Conservation (phyloP, 148 eudicot genomes). For the Arctostaphylos glauca region DNA sequence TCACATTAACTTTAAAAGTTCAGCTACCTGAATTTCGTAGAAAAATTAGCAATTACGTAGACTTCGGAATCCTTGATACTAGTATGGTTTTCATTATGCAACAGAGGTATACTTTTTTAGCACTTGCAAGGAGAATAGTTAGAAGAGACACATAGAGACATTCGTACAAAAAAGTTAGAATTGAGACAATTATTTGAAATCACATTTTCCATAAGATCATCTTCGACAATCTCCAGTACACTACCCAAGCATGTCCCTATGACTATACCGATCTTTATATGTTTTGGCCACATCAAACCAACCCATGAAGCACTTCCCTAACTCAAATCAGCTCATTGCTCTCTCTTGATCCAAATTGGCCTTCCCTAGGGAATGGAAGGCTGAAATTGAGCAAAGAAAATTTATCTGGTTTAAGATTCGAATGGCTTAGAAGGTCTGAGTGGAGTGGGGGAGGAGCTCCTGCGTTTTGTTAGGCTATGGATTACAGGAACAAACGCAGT, state of each 20-base stretch:
- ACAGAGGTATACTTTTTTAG: neutral
- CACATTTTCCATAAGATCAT: neutral
- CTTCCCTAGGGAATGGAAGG: too few species aligned
- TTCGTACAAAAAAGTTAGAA: neutral
- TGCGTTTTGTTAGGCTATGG: too few species aligned
- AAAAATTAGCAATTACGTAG: neutral
- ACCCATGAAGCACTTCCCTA: too few species aligned
- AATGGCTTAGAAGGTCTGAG: too few species aligned
- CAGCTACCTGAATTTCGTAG: neutral
- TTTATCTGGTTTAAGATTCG: too few species aligned
- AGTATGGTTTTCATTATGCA: neutral
- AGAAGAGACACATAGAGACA: neutral
- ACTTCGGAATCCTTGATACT: neutral
- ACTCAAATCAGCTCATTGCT: too few species aligned
- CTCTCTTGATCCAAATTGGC: too few species aligned
- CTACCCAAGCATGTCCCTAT: neutral
- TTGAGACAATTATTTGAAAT: neutral
- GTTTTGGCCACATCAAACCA: too few species aligned
- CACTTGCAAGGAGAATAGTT: neutral
- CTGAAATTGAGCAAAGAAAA: too few species aligned
- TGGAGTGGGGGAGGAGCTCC: too few species aligned
- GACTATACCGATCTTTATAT: too few species aligned
- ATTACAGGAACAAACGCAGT: too few species aligned
- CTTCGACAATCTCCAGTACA: neutral
- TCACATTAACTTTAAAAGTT: neutral